Base-by-base conservation (phyloP, 495 filamentous ascomycete species). In the Aspergillus conjunctus region DNA sequence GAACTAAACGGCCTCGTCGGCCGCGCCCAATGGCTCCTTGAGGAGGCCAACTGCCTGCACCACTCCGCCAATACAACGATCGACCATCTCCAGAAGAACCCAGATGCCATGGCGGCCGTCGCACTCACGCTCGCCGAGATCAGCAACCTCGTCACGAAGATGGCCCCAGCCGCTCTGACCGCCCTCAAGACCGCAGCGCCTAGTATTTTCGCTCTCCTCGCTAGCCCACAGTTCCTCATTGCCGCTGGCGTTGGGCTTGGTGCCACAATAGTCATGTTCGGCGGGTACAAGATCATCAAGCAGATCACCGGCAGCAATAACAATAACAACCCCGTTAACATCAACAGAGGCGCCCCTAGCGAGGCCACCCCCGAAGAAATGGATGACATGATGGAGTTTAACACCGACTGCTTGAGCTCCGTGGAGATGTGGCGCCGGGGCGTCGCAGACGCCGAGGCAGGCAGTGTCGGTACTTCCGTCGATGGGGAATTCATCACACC, bases 261-360 rank as follows among this genome's bases (percentile, higher is more conserved):
- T 14, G 88, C 93, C 14, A 97, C 92, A 0, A 86, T 98, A 5
- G 88, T 98, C 64, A 92, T 94, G 76, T 87, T 98, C 54, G 94
- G 94, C 43, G 94, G 94, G 14, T 97, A 90, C 83, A 97, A 94
- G 78, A 97, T 98, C 68, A 86, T 98, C 76, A 95, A 96, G 79
- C 86, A 87, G 66, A 88, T 97, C 70, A 56, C 54, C 41, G 45
- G 51, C 37, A 37, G 56, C 17, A 54, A 57, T 14, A 17, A 50
- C 48, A 51, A 44, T 9, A 51, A 37, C 46, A 45, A 54, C 34
- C 41, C 45, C 18, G 44, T 56, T 12, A 49, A 48, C 43, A 54
- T 51, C 26, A 59, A 58, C 44, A 17, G 18, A 18, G 10, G 12
- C 21, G 18, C 49, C 53, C 26, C 17, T 12, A 15, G 17, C 10